Percentiles rank a stretch among this genome's conserved stretches.
Conservation (phyloP, 306 rosid species). For the Prinsepia uniflora region DNA sequence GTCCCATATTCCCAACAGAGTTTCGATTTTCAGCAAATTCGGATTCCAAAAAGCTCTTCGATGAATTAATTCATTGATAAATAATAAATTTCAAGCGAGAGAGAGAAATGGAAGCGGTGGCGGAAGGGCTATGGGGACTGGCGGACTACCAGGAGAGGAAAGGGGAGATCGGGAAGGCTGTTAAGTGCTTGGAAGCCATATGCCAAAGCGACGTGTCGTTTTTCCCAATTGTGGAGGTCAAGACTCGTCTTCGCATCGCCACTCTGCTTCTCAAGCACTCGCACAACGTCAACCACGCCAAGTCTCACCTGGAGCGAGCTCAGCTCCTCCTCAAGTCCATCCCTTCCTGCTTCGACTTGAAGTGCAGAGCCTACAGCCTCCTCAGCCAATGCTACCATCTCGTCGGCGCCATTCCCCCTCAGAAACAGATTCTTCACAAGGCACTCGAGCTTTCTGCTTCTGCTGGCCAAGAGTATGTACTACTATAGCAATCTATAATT, state of each 20-base stretch:
- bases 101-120: slow-evolving; percentile 70
- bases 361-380: slow-evolving; percentile 81
- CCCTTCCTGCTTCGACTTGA: slow-evolving; percentile 84
- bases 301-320: slow-evolving; percentile 85
- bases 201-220: slow-evolving; percentile 79
- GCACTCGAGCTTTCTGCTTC: slow-evolving; percentile 78
- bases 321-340: slow-evolving; percentile 73
- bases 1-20: neutral
- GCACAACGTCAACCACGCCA: slow-evolving; percentile 79
- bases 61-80: neutral
- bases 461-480: slow-evolving; percentile 50
- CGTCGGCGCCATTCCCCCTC: slow-evolving; percentile 82
- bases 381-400: slow-evolving; percentile 92
- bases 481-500: neutral
- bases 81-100: neutral
- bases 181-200: slow-evolving; percentile 87
- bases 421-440: slow-evolving; percentile 68
- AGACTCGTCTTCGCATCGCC: slow-evolving; percentile 86
- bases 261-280: slow-evolving; percentile 79
- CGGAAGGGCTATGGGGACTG: slow-evolving; percentile 87
- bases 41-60: neutral
- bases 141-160: slow-evolving; percentile 67
- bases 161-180: slow-evolving; percentile 73
- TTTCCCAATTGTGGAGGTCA: slow-evolving; percentile 89
- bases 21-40: neutral